Evolutionary conservation across 768 basidiomycete genomes (phyloP), one percentile per base, ranked within the genome.

Genomic region (Mycena floridula): DNA sequence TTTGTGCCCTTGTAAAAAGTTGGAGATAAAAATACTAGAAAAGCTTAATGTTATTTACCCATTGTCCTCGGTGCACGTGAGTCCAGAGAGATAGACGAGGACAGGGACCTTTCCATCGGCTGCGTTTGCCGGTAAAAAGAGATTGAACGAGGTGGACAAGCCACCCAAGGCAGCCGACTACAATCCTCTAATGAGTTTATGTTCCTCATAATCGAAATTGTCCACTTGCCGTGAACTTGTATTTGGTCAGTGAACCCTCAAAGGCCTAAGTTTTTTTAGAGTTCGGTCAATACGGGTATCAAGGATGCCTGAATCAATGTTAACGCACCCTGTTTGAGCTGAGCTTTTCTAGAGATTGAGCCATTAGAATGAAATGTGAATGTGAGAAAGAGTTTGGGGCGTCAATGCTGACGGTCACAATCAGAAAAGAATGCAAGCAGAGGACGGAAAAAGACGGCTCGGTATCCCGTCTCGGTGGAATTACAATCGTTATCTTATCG

Each of bases 1-100:
- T 98, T 65, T 94, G 90, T 2, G 95, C 80, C 0, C 89, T 92
- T 9, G 38, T 39, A 26, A 27, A n/a, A 24, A 20, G 15, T n/a
- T 23, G 21, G 20, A 25, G 24, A 32, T 18, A 16, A 20, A 35
- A 13, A 20, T 21, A 27, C 16, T 24, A 24, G 9, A 9, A 46
- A 15, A 18, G 21, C 21, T 25, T 18, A 16, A 23, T 22, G 45
- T 25, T 18, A 57, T 76, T 43, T 55, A 89, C 89, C 86, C 95
- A 43, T 88, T 98, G 59, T 99, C 93, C 62, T 96, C 93, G 7
- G 80, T 93, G 64, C 92, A 95, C 4, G 84, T 85, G 44, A 95
- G 62, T 2, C 93, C 95, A 9, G 93, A 82, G 40, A 97, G 82
- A 64, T 93, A 99, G 48, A 88, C 73, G 7, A 99, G 67, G 2